Evolutionary conservation across 1,284 basidiomycete species (phyloP).

Genomic region (Jaminaea rosea): DNA sequence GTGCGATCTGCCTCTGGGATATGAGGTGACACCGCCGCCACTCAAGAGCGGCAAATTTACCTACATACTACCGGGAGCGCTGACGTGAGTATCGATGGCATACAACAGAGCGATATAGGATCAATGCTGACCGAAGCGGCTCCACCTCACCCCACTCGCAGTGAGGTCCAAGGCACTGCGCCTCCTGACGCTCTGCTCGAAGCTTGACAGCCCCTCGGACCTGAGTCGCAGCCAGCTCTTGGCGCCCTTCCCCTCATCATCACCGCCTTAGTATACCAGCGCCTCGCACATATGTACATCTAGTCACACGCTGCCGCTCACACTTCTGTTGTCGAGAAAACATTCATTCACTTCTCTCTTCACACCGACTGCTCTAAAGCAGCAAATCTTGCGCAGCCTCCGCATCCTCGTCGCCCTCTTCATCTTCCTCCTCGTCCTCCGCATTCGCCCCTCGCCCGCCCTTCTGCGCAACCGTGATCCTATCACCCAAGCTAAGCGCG

Average conservation of each 20-base stretch:
- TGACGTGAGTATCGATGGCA: slow-evolving; percentile 24
- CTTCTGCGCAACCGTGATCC: slow-evolving; percentile 52
- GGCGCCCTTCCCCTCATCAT: no score
- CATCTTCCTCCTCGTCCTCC: background rate
- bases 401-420: background rate
- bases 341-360: no score
- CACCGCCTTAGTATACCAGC: no score
- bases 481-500: slow-evolving; percentile 82
- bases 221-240: no score
- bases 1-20: slow-evolving; percentile 35
- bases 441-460: background rate
- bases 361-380: background rate
- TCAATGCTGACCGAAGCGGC: no score
- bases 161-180: background rate
- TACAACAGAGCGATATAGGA: background rate
- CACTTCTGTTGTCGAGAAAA: background rate
- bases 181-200: background rate
- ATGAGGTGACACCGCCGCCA: slow-evolving; percentile 39
- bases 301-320: background rate
- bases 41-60: slow-evolving; percentile 40
- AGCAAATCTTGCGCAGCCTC: background rate
- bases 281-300: background rate
- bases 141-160: background rate
- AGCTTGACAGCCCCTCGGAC: background rate
- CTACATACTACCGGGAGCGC: slow-evolving; percentile 29